Percentiles rank a stretch among this genome's conserved stretches.
Conservation (phyloP, 1,284 basidiomycete genomes). For the Malassezia sympodialis region DNA sequence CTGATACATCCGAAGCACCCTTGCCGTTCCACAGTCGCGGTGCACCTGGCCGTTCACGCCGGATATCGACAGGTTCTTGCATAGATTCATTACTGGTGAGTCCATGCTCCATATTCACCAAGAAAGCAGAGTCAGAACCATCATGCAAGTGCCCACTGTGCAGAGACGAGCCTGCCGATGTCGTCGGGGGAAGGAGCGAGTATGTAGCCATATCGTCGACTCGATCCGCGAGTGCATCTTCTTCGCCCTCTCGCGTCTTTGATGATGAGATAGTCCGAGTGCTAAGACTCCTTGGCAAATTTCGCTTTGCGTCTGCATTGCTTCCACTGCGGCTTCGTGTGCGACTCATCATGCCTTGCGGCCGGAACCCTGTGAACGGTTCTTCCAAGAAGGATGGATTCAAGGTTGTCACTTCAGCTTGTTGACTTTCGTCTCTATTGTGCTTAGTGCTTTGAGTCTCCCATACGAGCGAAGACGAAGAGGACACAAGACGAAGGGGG, state of each 20-base stretch:
- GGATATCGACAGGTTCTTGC: neutral
- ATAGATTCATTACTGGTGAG: neutral
- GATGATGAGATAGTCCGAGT: neutral
- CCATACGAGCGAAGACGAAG: conserved; percentile 8
- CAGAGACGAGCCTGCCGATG: neutral
- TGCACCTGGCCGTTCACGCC: neutral
- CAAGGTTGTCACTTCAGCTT: neutral
- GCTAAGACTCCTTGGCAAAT: neutral
- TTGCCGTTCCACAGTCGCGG: neutral
- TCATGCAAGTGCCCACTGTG: conserved; percentile 19
- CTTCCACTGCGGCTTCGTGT: conserved; percentile 14
- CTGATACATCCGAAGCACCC: neutral
- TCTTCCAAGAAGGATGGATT: conserved; percentile 9
- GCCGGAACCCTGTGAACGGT: conserved; percentile 10
- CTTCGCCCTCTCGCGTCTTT: neutral
- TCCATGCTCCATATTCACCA: neutral
- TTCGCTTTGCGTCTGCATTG: neutral
- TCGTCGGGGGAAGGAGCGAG: neutral
- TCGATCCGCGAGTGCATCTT: neutral
- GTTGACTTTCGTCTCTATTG: neutral
- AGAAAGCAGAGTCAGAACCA: conserved; percentile 24
- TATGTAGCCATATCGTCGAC: neutral
- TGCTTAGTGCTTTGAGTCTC: neutral
- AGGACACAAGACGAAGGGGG: conserved; percentile 5
- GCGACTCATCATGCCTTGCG: conserved; percentile 4